Evolutionary conservation across 805 yeast genomes (phyloP).

Genomic region (Sugiyamaella chiloensis): DNA sequence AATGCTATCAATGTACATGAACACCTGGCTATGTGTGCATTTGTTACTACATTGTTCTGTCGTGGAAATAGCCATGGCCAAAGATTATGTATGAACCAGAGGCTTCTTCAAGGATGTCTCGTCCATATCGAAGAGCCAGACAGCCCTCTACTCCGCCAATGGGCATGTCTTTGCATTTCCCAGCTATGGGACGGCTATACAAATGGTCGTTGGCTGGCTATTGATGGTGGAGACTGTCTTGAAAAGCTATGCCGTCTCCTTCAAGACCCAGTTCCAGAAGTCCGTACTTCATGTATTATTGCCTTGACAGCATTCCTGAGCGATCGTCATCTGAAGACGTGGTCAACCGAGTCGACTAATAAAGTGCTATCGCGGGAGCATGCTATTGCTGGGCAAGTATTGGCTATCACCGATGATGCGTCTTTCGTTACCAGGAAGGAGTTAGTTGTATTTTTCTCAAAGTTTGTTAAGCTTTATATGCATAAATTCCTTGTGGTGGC

Average conservation of each 20-base stretch:
- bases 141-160: constrained; percentile 82
- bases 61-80: constrained; percentile 79
- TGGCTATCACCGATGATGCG: constrained; percentile 77
- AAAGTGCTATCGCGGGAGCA: constrained; percentile 29
- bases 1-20: constrained; percentile 59
- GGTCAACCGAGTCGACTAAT: constrained; percentile 8
- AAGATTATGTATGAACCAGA: constrained; percentile 70
- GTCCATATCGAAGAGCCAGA: constrained; percentile 68
- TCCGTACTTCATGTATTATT: constrained; percentile 75
- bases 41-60: constrained; percentile 80
- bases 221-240: constrained; percentile 60
- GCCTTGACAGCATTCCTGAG: constrained; percentile 70
- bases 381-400: constrained; percentile 65
- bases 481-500: constrained; percentile 84
- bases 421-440: constrained; percentile 87
- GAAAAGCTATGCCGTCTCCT: constrained; percentile 43
- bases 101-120: constrained; percentile 59
- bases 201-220: constrained; percentile 70
- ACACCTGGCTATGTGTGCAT: constrained; percentile 94
- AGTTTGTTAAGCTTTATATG: constrained; percentile 64
- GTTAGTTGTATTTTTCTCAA: constrained; percentile 70
- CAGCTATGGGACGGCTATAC: constrained; percentile 71
- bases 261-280: constrained; percentile 92
- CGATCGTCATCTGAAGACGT: constrained; percentile 22
- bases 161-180: constrained; percentile 80